Conservation (phyloP, 1,284 basidiomycete genomes). For the Salmacisia buchloeana region DNA sequence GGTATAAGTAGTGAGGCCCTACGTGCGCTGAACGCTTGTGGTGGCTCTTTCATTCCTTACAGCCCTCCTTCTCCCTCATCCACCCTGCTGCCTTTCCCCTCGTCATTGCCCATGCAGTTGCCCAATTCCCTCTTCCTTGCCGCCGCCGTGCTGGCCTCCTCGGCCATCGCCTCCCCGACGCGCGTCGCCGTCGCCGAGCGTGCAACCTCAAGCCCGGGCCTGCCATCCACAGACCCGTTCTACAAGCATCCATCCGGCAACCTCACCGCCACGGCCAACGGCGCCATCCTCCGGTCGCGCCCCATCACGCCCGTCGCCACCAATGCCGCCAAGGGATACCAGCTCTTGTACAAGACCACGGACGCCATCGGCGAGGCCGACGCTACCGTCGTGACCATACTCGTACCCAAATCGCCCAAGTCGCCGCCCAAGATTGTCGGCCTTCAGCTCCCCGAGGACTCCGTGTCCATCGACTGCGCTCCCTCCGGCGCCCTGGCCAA, state of each 20-base stretch:
- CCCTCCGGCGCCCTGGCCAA: not conserved
- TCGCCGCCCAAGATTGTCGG: not conserved
- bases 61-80: not conserved
- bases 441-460: constrained; percentile 6
- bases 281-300: constrained; percentile 29
- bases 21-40: too few species aligned
- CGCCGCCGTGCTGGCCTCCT: not conserved
- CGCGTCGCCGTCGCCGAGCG: not conserved
- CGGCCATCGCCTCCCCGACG: not conserved
- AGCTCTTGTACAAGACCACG: constrained; percentile 30
- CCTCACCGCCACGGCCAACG: constrained; percentile 17
- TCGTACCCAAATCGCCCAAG: constrained; percentile 16
- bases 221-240: constrained; percentile 23
- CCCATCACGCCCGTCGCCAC: constrained; percentile 10
- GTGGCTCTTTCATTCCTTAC: not conserved
- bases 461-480: constrained; percentile 2
- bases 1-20: too few species aligned
- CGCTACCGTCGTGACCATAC: constrained; percentile 27
- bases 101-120: not conserved
- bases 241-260: constrained; percentile 20
- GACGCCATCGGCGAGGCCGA: constrained; percentile 25
- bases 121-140: not conserved
- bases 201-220: constrained; percentile 14
- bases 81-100: not conserved
- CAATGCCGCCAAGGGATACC: constrained; percentile 22